phyloP scores from a whole-genome alignment of 1,139 yeast species.

The Yamadazyma epiphylla region DNA sequence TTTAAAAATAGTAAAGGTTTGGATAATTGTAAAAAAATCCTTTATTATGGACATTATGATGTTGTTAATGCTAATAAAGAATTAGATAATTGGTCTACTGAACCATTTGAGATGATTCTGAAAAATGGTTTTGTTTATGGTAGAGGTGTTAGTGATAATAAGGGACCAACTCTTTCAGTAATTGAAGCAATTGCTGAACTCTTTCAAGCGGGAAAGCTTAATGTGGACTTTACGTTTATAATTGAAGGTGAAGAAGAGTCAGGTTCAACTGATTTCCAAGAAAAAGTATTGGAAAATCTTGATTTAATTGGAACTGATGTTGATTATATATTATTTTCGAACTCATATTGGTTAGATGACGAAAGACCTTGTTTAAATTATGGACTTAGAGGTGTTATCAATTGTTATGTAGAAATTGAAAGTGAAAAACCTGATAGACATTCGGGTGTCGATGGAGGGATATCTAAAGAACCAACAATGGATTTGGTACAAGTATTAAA shows the following conservation, averaged over 20 bases:
- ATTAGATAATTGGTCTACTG: conserved; percentile 63
- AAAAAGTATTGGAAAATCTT: conserved; percentile 50
- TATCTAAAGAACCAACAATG: conserved; percentile 81
- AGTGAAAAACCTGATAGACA: conserved; percentile 86
- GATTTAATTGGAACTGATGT: conserved; percentile 54
- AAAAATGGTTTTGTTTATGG: conserved; percentile 85
- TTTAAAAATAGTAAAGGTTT: conserved; percentile 45
- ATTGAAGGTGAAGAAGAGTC: conserved; percentile 96
- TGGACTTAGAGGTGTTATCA: conserved; percentile 88
- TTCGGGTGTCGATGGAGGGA: conserved; percentile 96
- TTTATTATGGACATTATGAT: conserved; percentile 97
- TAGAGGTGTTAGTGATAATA: conserved; percentile 91
- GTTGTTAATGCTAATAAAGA: conserved; percentile 64
- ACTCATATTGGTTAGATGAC: conserved; percentile 93
- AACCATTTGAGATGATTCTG: conserved; percentile 74
- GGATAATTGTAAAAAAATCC: conserved; percentile 34
- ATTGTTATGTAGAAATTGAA: conserved; percentile 65
- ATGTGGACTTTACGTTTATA: conserved; percentile 74
- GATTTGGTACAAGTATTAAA: conserved; percentile 75
- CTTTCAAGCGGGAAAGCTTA: conserved; percentile 46
- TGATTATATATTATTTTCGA: conserved; percentile 87
- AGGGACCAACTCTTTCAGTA: conserved; percentile 91
- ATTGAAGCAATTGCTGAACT: conserved; percentile 83
- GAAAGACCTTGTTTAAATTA: conserved; percentile 86
- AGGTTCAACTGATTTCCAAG: conserved; percentile 83